Conservation (phyloP, 2,329 filamentous ascomycete species). For the Gyromitra esculenta region DNA sequence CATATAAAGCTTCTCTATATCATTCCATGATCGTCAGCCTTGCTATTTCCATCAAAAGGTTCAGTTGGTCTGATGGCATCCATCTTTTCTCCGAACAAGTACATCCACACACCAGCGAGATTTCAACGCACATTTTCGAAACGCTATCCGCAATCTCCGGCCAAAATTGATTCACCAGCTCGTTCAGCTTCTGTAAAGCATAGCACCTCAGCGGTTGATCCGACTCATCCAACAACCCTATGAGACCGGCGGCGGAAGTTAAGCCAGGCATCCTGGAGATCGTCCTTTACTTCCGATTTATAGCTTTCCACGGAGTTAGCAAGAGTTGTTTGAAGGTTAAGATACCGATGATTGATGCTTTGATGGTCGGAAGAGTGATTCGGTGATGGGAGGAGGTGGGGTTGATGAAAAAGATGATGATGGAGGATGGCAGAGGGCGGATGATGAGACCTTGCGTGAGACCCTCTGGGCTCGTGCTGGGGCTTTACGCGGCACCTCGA, state of each 20-base stretch:
- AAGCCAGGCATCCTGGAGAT: conserved; percentile 79
- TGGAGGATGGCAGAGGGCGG: conserved; percentile 32
- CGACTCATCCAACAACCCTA: conserved; percentile 94
- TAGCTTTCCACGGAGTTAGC: conserved; percentile 43
- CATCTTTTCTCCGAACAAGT: conserved; percentile 14
- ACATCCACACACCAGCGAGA: conserved; percentile 8
- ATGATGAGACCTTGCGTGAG: conserved; percentile 40
- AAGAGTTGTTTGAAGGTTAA: conserved; percentile 10
- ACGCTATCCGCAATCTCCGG: conserved; percentile 93
- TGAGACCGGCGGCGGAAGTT: conserved; percentile 90
- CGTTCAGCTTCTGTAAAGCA: conserved; percentile 92
- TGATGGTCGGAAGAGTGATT: conserved; percentile 30
- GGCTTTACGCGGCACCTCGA: conserved; percentile 25
- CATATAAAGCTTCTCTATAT: conserved; percentile 89
- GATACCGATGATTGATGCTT: conserved; percentile 38
- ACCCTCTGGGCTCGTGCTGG: conserved; percentile 20
- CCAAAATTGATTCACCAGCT: conserved; percentile 97
- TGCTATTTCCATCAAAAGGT: conserved; percentile 11
- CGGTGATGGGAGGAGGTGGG: conserved; percentile 47
- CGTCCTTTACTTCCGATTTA: conserved; percentile 39
- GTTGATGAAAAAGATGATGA: conserved; percentile 48
- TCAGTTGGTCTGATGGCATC: conserved; percentile 15
- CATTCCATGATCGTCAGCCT: conserved; percentile 34
- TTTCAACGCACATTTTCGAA: conserved; percentile 81
- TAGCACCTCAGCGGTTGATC: conserved; percentile 94